A percentile compares a stretch with the other conserved stretches of the same genome.
phyloP scores from a whole-genome alignment of 1,139 yeast species.

The Pneumocystis jirovecii region DNA sequence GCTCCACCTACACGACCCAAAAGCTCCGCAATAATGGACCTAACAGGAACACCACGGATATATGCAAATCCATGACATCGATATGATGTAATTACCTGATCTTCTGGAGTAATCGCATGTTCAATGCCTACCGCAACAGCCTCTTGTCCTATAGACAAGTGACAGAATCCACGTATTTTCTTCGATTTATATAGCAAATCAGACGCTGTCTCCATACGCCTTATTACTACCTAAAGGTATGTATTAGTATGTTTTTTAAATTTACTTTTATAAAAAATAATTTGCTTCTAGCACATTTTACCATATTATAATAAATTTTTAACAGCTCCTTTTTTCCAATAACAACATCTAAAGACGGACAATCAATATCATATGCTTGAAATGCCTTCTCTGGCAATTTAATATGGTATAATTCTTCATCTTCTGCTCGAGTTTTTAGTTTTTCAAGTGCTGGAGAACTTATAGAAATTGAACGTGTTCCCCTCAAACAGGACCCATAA shows the following conservation, averaged over 20 bases:
- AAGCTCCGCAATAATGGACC: conserved; percentile 82
- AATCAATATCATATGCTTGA: conserved; percentile 72
- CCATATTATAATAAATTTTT: conserved; percentile 81
- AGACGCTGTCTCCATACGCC: conserved; percentile 98
- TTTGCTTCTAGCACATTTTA: conserved; percentile 32
- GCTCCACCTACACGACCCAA: conserved; percentile 95
- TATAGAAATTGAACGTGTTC: neutral
- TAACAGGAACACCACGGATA: conserved; percentile 88
- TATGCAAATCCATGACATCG: conserved; percentile 94
- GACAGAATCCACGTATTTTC: conserved; percentile 95
- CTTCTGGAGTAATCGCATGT: conserved; percentile 71
- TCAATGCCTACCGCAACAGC: conserved; percentile 98
- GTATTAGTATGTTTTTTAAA: no score
- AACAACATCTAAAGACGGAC: conserved; percentile 53
- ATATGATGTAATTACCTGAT: conserved; percentile 87
- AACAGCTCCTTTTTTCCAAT: conserved; percentile 67
- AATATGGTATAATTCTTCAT: conserved; percentile 20
- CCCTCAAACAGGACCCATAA: neutral
- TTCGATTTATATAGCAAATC: conserved; percentile 97
- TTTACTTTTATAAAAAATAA: neutral
- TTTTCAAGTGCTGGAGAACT: neutral
- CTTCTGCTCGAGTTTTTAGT: neutral
- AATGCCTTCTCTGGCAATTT: conserved; percentile 67
- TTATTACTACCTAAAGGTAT: conserved; percentile 19
- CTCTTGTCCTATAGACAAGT: conserved; percentile 97